Percentiles rank a stretch among this genome's conserved stretches.
phyloP scores from a whole-genome alignment of 2,329 filamentous ascomycete genomes.

The Penicillium sp. region DNA sequence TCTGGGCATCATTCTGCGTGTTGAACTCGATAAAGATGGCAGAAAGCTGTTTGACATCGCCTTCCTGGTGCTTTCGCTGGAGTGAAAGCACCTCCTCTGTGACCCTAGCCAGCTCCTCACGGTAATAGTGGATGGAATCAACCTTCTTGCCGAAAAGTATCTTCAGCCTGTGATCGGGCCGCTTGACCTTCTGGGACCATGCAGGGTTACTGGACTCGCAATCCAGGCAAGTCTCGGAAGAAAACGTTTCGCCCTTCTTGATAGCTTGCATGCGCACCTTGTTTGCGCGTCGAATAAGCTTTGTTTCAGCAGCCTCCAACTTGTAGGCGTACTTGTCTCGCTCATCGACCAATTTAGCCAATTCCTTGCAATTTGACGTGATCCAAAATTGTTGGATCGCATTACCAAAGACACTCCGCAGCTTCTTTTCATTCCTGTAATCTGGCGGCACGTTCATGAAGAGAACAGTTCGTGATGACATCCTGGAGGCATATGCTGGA shows the following conservation, averaged over 20 bases:
- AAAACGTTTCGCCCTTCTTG: constrained; percentile 26
- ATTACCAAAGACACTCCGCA: constrained; percentile 78
- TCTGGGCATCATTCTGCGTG: constrained; percentile 78
- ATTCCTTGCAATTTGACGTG: constrained; percentile 70
- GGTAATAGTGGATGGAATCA: constrained; percentile 86
- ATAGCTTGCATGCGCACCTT: constrained; percentile 64
- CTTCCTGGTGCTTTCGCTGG: constrained; percentile 64
- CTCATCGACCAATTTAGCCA: constrained; percentile 76
- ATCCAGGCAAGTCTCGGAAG: constrained; percentile 27
- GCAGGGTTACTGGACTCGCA: constrained; percentile 30
- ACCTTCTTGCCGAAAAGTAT: constrained; percentile 75
- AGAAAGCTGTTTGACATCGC: constrained; percentile 65
- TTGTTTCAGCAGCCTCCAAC: constrained; percentile 84
- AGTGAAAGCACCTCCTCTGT: constrained; percentile 68
- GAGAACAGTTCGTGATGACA: constrained; percentile 86
- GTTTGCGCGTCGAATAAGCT: constrained; percentile 77
- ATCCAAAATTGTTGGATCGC: constrained; percentile 84
- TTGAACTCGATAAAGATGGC: constrained; percentile 90
- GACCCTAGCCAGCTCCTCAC: constrained; percentile 69
- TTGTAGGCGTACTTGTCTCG: constrained; percentile 75
- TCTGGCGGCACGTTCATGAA: constrained; percentile 79
- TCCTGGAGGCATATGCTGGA: constrained; percentile 76
- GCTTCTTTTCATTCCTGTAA: constrained; percentile 71
- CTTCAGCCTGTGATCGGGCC: constrained; percentile 71
- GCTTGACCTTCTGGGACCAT: constrained; percentile 48